Evolutionary conservation across 2,329 filamentous ascomycete species (phyloP), one percentile per base, ranked within the genome.

Genomic region (Hymenoscyphus fructigenus): DNA sequence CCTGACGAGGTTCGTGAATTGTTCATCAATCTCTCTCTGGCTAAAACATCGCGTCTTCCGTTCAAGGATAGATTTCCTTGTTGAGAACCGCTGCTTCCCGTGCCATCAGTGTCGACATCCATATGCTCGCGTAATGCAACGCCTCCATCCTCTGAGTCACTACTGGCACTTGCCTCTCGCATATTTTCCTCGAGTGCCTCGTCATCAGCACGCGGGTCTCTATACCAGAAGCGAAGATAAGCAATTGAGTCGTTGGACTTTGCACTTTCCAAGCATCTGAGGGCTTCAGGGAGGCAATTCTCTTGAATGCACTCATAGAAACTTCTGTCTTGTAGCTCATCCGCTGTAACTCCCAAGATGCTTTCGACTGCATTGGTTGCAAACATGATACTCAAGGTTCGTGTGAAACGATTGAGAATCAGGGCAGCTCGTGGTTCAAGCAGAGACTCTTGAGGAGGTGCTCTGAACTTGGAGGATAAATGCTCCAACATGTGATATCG

Each of bases 201-300:
- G 62, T 84, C 83, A 32, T 82, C 83, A 63, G 84, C 80, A 34
- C 89, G 83, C 20, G 91, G 91, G 74, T 95, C 89, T 61, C 91
- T 85, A 73, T 91, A 94, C 85, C 88, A 91, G 76, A 96, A 96
- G 20, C 92, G 89, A 65, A 96, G 81, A 72, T 96, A 96, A 1
- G 92, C 92, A 72, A 96, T 95, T 1, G 92, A 96, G 75, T 96
- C 91, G 72, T 96, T 96, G 32, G 90, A 89, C 75, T 96, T 96
- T 26, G 92, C 92, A 69, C 90, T 90, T 76, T 96, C 92, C 36
- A 96, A 78, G 71, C 90, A 93, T 67, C 87, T 85, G 38, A 94
- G 86, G 3, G 91, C 91, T 70, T 95, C 91, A 9, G 85, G 80
- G 32, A 95, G 80, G 70, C 91, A 95, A 66, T 88, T 89, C 70